phyloP scores from a whole-genome alignment of 176 grass and related monocot species.

The Alopecurus myosuroides region DNA sequence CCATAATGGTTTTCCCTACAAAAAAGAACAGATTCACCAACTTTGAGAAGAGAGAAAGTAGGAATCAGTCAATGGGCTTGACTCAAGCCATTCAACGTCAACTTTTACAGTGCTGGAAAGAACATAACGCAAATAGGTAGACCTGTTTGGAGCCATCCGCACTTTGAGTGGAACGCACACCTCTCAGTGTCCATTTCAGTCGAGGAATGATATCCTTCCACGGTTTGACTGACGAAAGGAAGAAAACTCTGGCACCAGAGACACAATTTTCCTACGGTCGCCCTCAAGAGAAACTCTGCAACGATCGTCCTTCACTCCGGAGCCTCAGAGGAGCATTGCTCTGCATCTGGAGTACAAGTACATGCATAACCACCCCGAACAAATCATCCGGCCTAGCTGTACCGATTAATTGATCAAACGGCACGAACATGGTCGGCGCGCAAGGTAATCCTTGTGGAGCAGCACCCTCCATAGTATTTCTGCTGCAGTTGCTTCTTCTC shows the following conservation, averaged over 20 bases:
- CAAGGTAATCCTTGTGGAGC: background rate
- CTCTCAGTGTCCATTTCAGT: background rate
- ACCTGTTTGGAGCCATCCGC: background rate
- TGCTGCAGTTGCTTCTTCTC: background rate
- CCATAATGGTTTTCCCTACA: no score
- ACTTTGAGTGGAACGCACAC: background rate
- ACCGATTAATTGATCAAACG: background rate
- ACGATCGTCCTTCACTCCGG: background rate
- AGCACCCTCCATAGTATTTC: background rate
- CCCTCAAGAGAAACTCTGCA: background rate
- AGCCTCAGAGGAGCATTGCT: background rate
- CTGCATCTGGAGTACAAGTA: background rate
- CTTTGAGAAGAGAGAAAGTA: no score
- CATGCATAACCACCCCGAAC: background rate
- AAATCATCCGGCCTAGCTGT: background rate
- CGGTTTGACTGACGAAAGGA: background rate
- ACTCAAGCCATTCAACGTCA: background rate
- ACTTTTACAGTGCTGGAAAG: background rate
- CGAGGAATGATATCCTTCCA: background rate
- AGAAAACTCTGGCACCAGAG: background rate
- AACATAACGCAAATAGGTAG: background rate
- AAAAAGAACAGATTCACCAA: no score
- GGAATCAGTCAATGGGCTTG: background rate
- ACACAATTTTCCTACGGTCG: background rate
- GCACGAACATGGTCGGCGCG: background rate